Base-by-base conservation (phyloP, 495 filamentous ascomycete genomes). In the Physcia stellaris region DNA sequence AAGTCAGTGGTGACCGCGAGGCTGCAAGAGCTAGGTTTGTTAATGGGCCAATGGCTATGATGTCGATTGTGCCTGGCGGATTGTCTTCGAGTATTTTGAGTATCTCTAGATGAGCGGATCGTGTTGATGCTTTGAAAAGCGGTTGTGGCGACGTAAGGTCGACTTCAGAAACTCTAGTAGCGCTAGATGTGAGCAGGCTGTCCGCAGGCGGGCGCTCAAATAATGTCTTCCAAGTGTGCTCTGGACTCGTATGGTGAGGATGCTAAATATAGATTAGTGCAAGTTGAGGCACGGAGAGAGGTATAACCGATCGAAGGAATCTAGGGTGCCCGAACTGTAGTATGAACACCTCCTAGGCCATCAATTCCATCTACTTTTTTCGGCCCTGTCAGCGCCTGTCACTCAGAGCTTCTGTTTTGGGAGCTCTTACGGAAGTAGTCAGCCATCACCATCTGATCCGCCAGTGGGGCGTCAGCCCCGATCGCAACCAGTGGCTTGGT, bases 1-100 rank as follows among this genome's bases (percentile, higher is more conserved):
- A 94, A 4, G 84, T 78, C 51, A 83, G 77, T 2, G 84, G 75
- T 45, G 94, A 85, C 51, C 81, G 71, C 4, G 83, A 74, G 21
- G 90, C 86, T 10, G 90, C 90, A 28, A 87, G 56, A 9, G 92
- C 88, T 15, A 95, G 63, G 56, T 92, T 99, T 4, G 87, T 95
- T 24, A 96, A 62, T 0, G 90, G 90, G 0, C 92, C 90, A 32
- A 96, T 68, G 28, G 80, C 86, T 23, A 95, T 75, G 42, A 99
- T 77, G 15, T 81, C 90, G 49, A 99, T 78, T 3, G 83, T 87
- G 55, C 86, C 76, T 0, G 71, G 68, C 3, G 84, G 80, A 52
- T 88, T 80, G 41, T 83, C 76, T 24, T 71, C 68, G 17, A 99
- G 68, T 39, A 86, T 62, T 15, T 75, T 71, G 9, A 99, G 77